These are phyloP conservation scores for Mrakia blollopis DNA, from an alignment of 768 basidiomycete species.

Conservation along the genomic window DNA sequence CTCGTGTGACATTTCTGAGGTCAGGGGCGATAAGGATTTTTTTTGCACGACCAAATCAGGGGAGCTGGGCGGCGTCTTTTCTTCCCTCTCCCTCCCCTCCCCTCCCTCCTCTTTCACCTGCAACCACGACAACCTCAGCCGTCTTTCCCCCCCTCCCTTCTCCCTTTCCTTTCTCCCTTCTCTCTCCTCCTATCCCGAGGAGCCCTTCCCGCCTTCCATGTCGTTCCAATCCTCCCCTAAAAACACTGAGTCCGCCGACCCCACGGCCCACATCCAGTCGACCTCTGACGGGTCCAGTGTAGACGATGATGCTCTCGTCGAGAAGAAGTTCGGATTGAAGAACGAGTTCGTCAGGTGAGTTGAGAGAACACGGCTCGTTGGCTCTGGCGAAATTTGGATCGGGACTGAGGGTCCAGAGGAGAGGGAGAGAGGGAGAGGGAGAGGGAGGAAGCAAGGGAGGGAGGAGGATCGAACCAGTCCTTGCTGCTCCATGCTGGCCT, in stretches of 20 bases:
- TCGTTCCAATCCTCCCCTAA: not conserved
- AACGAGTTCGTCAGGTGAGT: slow-evolving; percentile 30
- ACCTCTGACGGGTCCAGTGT: not conserved
- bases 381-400: not conserved
- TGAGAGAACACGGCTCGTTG: too few species aligned
- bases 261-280: not conserved
- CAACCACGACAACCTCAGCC: slow-evolving; percentile 10
- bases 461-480: not conserved
- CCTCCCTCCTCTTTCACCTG: not conserved
- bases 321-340: slow-evolving; percentile 31
- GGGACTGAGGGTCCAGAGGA: not conserved
- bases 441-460: not conserved
- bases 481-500: not conserved
- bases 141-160: slow-evolving; percentile 1
- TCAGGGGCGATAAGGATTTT: not conserved
- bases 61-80: not conserved
- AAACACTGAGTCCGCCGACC: slow-evolving; percentile 15
- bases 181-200: not conserved
- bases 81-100: not conserved
- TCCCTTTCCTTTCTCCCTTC: not conserved
- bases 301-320: slow-evolving; percentile 25
- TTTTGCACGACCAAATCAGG: too few species aligned
- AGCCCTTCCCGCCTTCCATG: not conserved
- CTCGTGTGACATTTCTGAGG: too few species aligned
- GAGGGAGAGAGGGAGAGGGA: not conserved